Evolutionary conservation across 768 basidiomycete genomes (phyloP).

Genomic region (Mycena maculata): DNA sequence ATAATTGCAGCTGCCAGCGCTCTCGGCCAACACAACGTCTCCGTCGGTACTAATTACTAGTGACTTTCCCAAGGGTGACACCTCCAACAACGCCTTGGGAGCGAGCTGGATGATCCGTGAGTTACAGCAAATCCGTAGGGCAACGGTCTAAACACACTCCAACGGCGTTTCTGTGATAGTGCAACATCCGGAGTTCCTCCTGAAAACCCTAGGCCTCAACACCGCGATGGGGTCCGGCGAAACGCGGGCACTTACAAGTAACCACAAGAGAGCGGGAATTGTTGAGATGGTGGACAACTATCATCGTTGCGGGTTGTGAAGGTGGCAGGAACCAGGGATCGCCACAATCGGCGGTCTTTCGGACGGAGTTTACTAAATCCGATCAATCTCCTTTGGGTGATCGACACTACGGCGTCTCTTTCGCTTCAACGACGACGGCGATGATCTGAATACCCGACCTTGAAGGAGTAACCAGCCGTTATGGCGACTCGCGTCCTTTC

Average conservation of each 20-base stretch:
- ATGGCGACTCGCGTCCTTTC: constrained; percentile 26
- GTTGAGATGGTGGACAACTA: constrained; percentile 57
- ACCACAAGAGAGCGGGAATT: constrained; percentile 65
- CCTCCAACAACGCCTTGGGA: constrained; percentile 11
- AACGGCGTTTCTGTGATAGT: constrained; percentile 46
- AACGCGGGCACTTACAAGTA: constrained; percentile 43
- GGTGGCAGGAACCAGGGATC: constrained; percentile 5
- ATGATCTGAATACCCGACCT: constrained; percentile 17
- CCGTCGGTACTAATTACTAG: constrained; percentile 63
- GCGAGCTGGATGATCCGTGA: constrained; percentile 8
- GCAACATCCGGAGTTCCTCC: constrained; percentile 63
- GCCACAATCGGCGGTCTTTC: not conserved
- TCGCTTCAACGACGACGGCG: constrained; percentile 8
- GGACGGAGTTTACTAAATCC: not conserved
- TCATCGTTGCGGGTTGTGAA: constrained; percentile 6
- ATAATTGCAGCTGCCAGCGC: constrained; percentile 59
- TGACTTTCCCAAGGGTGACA: constrained; percentile 60
- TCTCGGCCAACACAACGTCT: constrained; percentile 50
- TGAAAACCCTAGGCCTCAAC: constrained; percentile 35
- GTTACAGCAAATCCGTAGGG: not conserved
- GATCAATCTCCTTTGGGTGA: constrained; percentile 6
- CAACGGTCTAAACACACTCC: constrained; percentile 8
- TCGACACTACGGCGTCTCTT: constrained; percentile 19
- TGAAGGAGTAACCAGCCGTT: constrained; percentile 5
- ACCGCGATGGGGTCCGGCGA: not conserved